Percentiles rank a stretch among this genome's conserved stretches.
Evolutionary conservation across 2,329 filamentous ascomycete species (phyloP).

Genomic region (Nothophaeocryptopus gaeumannii): DNA sequence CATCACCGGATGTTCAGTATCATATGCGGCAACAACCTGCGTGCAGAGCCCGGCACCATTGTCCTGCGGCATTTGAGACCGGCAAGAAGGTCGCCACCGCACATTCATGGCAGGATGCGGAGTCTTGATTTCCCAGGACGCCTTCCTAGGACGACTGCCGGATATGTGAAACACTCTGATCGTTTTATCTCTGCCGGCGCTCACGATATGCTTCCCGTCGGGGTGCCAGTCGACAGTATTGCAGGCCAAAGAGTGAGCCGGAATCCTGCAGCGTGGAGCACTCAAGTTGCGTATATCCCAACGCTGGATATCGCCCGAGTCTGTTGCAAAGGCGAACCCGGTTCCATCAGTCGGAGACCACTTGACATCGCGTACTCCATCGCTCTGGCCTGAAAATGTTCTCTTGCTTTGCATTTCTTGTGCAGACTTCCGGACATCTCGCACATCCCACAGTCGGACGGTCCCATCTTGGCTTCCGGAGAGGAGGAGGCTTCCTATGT

Average conservation of each 20-base stretch:
- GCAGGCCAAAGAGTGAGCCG: conserved; percentile 57
- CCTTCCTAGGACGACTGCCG: conserved; percentile 56
- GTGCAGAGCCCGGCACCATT: conserved; percentile 58
- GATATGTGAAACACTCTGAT: conserved; percentile 65
- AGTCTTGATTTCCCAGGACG: conserved; percentile 56
- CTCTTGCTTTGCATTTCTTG: conserved; percentile 54
- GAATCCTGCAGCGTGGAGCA: conserved; percentile 58
- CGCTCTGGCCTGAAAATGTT: conserved; percentile 56
- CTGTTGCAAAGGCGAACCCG: conserved; percentile 63
- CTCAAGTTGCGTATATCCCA: conserved; percentile 62
- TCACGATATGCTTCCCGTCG: conserved; percentile 62
- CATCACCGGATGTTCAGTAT: conserved; percentile 58
- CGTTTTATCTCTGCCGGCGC: conserved; percentile 60
- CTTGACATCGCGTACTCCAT: conserved; percentile 61
- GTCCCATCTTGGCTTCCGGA: conserved; percentile 65
- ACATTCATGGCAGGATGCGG: conserved; percentile 62
- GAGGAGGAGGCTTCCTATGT: conserved; percentile 57
- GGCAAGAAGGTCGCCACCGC: conserved; percentile 61
- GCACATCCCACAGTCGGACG: conserved; percentile 63
- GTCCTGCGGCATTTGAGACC: conserved; percentile 51
- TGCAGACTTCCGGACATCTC: conserved; percentile 45
- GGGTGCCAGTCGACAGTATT: conserved; percentile 66
- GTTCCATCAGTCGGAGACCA: conserved; percentile 64
- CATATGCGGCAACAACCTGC: conserved; percentile 61
- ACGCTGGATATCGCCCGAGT: conserved; percentile 61